Evolutionary conservation across 805 yeast species (phyloP).

Genomic region (Brettanomyces naardenensis): DNA sequence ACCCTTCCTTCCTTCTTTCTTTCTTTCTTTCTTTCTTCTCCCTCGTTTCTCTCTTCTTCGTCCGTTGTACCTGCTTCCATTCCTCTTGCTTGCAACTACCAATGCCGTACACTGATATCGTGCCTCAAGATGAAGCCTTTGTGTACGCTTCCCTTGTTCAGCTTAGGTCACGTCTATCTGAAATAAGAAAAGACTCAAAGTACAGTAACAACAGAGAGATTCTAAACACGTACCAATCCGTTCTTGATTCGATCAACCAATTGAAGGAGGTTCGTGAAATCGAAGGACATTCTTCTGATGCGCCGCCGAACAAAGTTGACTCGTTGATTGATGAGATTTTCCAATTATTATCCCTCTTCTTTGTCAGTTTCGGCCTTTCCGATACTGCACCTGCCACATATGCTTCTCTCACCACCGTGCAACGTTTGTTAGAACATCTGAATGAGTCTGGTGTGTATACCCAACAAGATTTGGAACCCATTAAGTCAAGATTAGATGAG

Average conservation of each 20-base stretch:
- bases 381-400: conserved; percentile 92
- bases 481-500: conserved; percentile 63
- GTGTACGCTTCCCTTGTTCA: conserved; percentile 33
- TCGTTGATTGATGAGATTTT: conserved; percentile 79
- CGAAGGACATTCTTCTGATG: conserved; percentile 1
- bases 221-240: conserved; percentile 48
- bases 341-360: conserved; percentile 78
- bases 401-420: conserved; percentile 81
- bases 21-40: neutral
- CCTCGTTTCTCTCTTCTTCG: neutral
- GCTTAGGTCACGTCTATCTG: conserved; percentile 35
- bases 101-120: neutral
- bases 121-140: conserved; percentile 25
- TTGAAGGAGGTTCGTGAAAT: conserved; percentile 41
- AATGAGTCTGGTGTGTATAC: conserved; percentile 79
- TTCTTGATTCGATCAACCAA: conserved; percentile 44
- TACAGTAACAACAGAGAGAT: conserved; percentile 65
- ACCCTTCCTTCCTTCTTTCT: neutral
- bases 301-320: conserved; percentile 45
- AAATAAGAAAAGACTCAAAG: conserved; percentile 52
- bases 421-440: conserved; percentile 74
- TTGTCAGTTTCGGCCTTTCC: conserved; percentile 85
- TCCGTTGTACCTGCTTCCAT: too few species aligned
- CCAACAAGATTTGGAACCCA: conserved; percentile 73
- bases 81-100: too few species aligned